Percentiles rank a stretch among this genome's conserved stretches.
These are phyloP conservation scores for Aspergillus ruber DNA, from an alignment of 2,329 filamentous ascomycete species.

Conservation along the genomic window DNA sequence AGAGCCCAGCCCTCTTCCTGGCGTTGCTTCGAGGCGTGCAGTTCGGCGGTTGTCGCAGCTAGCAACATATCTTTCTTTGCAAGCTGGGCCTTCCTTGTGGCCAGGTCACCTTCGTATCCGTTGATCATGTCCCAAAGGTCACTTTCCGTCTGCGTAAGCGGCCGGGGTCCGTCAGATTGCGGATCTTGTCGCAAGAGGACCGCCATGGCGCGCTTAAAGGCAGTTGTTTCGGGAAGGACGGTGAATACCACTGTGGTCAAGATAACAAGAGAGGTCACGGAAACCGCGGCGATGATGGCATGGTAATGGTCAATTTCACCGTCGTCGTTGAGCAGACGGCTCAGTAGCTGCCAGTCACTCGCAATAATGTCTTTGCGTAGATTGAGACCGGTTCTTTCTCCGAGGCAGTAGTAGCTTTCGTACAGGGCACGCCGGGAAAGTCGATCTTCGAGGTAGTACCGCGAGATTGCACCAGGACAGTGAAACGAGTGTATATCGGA, in stretches of 20 bases:
- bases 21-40: constrained; percentile 2
- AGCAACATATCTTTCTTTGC: constrained; percentile 1
- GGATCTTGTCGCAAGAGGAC: neutral
- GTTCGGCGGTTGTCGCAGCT: constrained; percentile 2
- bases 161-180: neutral
- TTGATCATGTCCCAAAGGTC: constrained; percentile 3
- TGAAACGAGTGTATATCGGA: constrained; percentile 2
- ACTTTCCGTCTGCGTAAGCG: neutral
- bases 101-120: constrained; percentile 3
- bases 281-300: constrained; percentile 2
- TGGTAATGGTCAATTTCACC: constrained; percentile 6
- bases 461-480: constrained; percentile 2
- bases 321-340: constrained; percentile 1
- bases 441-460: neutral
- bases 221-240: neutral
- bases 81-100: constrained; percentile 1
- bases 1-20: constrained; percentile 3
- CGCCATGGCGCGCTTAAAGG: neutral
- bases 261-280: neutral
- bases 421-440: constrained; percentile 1
- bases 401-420: constrained; percentile 6
- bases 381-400: constrained; percentile 7
- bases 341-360: constrained; percentile 2
- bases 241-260: neutral
- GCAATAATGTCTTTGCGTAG: constrained; percentile 1